These are phyloP conservation scores for Colletotrichum incanum DNA, from an alignment of 2,329 filamentous ascomycete species.

Conservation along the genomic window DNA sequence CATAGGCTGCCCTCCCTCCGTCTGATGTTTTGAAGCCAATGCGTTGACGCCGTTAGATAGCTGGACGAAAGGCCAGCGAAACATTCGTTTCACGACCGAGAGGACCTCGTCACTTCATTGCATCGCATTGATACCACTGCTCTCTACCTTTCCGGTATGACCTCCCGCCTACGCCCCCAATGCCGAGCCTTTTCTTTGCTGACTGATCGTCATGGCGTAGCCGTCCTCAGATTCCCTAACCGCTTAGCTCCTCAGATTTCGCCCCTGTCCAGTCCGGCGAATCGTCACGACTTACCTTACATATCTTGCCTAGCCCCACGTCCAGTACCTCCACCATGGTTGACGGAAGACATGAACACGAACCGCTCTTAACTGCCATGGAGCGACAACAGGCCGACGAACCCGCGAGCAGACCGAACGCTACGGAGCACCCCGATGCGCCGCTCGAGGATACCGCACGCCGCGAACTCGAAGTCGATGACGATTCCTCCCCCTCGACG, in stretches of 20 bases:
- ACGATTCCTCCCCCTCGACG: constrained; percentile 62
- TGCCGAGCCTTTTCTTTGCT: constrained; percentile 40
- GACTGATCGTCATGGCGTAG: constrained; percentile 44
- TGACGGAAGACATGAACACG: constrained; percentile 52
- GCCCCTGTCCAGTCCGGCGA: constrained; percentile 34
- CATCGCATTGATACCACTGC: constrained; percentile 42
- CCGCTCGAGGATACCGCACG: constrained; percentile 55
- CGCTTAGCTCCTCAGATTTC: constrained; percentile 33
- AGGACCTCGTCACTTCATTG: constrained; percentile 34
- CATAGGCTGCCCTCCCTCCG: constrained; percentile 27
- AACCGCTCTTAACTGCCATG: constrained; percentile 57
- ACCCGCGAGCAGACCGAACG: constrained; percentile 40
- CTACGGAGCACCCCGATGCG: constrained; percentile 58
- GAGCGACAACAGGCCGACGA: constrained; percentile 51
- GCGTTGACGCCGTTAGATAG: constrained; percentile 27
- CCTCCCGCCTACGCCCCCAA: constrained; percentile 23
- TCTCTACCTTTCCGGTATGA: constrained; percentile 26
- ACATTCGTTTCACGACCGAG: constrained; percentile 37
- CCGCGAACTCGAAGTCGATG: constrained; percentile 63
- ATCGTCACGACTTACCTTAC: constrained; percentile 30
- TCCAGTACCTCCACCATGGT: constrained; percentile 48
- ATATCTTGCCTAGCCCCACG: constrained; percentile 33
- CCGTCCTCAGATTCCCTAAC: constrained; percentile 35
- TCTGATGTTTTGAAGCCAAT: constrained; percentile 36
- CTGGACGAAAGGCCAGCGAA: constrained; percentile 35